phyloP scores from a whole-genome alignment of 192 early-diverging fungal species.

The Dissophora ornata region DNA sequence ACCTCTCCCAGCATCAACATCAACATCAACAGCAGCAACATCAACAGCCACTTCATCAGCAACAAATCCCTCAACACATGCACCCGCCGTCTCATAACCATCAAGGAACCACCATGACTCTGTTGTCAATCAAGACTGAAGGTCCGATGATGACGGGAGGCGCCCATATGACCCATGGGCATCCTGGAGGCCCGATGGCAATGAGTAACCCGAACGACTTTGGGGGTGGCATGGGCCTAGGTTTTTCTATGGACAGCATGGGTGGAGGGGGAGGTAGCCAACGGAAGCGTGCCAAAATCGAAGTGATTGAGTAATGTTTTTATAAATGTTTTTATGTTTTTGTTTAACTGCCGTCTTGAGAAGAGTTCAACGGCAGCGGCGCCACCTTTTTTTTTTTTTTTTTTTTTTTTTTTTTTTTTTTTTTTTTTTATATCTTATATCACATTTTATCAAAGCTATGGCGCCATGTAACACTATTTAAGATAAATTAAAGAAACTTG shows the following conservation, averaged over 20 bases:
- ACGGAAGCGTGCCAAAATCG: conserved; percentile 50
- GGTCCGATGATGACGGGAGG: conserved; percentile 17
- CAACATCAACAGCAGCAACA: conserved; percentile 28
- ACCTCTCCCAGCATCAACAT: background rate
- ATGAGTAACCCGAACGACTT: conserved; percentile 15
- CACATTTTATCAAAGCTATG: background rate
- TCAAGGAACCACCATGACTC: conserved; percentile 46
- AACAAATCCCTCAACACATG: conserved; percentile 14
- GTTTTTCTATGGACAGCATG: background rate
- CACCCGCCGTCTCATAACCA: conserved; percentile 23
- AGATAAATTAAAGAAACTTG: too few species aligned
- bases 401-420: conserved; percentile 4
- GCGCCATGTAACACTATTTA: too few species aligned
- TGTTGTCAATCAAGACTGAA: conserved; percentile 40
- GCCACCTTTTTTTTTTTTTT: background rate
- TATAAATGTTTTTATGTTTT: background rate
- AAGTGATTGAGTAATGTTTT: conserved; percentile 34
- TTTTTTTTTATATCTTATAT: background rate
- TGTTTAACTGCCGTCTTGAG: conserved; percentile 2
- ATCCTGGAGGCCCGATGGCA: conserved; percentile 4
- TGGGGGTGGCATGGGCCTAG: conserved; percentile 23
- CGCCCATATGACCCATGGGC: background rate
- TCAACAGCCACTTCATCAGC: conserved; percentile 23
- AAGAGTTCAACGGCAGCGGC: background rate
- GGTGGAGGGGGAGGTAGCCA: background rate